Percentiles rank a stretch among this genome's conserved stretches.
Evolutionary conservation across 345 rosid species (phyloP).

Genomic region (Excoecaria agallocha): DNA sequence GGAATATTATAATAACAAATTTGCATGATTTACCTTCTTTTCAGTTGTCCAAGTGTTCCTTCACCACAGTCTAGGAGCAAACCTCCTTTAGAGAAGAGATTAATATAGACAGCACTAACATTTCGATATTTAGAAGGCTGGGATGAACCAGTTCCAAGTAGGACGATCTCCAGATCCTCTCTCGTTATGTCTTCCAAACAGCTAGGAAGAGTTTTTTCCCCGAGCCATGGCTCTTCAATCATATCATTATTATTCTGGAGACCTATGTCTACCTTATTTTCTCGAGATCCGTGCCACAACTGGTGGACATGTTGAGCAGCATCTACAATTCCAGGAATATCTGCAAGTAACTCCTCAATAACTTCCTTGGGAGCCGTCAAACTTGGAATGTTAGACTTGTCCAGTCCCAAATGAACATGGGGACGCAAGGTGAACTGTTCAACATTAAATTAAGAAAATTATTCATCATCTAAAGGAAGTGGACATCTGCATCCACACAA

Average conservation of each 20-base stretch:
- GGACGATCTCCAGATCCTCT: conserved; percentile 87
- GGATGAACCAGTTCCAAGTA: conserved; percentile 95
- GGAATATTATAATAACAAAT: neutral
- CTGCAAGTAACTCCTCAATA: conserved; percentile 56
- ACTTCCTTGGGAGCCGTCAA: conserved; percentile 40
- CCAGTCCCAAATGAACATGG: conserved; percentile 66
- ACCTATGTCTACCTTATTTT: conserved; percentile 21
- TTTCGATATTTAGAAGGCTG: conserved; percentile 96
- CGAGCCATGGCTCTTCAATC: conserved; percentile 78
- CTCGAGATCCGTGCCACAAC: conserved; percentile 47
- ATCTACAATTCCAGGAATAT: conserved; percentile 69
- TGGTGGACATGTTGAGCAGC: conserved; percentile 51
- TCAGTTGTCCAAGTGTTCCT: conserved; percentile 93
- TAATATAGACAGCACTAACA: conserved; percentile 69
- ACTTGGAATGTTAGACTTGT: conserved; percentile 67
- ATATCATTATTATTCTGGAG: conserved; percentile 26
- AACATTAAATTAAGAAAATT: neutral
- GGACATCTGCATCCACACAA: neutral
- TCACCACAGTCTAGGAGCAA: conserved; percentile 90
- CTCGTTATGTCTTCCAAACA: conserved; percentile 73
- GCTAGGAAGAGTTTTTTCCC: conserved; percentile 51
- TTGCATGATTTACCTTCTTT: conserved; percentile 56
- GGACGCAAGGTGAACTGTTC: conserved; percentile 91
- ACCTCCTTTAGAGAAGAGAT: conserved; percentile 76
- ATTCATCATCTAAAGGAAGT: conserved; percentile 1